phyloP scores from a whole-genome alignment of 805 yeast genomes.

The Zygoascus tannicola region DNA sequence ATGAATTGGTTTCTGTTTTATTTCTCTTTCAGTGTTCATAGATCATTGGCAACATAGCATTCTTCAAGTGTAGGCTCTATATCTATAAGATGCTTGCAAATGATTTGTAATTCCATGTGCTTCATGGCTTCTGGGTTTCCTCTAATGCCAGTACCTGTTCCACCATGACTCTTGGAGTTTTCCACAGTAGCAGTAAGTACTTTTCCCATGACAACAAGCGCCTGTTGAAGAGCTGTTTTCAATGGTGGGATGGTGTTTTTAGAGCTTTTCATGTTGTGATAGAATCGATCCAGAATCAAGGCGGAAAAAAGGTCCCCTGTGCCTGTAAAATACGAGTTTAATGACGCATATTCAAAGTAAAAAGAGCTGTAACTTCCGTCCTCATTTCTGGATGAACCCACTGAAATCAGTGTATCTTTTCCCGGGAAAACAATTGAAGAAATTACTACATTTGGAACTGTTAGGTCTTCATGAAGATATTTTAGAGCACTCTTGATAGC shows the following conservation, averaged over 20 bases:
- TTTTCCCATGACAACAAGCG: constrained; percentile 39
- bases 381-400: constrained; percentile 30
- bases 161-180: constrained; percentile 10
- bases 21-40: background rate
- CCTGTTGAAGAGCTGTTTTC: constrained; percentile 29
- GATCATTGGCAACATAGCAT: background rate
- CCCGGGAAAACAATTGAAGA: constrained; percentile 40
- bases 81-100: background rate
- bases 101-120: constrained; percentile 52
- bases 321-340: constrained; percentile 83
- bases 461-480: constrained; percentile 39
- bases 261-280: constrained; percentile 1
- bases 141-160: constrained; percentile 13
- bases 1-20: no score
- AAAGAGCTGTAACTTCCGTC: constrained; percentile 15
- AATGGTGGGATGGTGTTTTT: constrained; percentile 20
- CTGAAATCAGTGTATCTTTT: constrained; percentile 30
- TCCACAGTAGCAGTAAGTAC: constrained; percentile 28
- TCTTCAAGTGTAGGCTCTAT: constrained; percentile 1
- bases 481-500: constrained; percentile 40
- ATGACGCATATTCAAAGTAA: constrained; percentile 46
- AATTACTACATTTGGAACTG: constrained; percentile 53
- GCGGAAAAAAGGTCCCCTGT: constrained; percentile 92
- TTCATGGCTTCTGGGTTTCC: constrained; percentile 52
- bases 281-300: constrained; percentile 50